phyloP scores from a whole-genome alignment of 805 yeast genomes.

The Suhomyces sp. region DNA sequence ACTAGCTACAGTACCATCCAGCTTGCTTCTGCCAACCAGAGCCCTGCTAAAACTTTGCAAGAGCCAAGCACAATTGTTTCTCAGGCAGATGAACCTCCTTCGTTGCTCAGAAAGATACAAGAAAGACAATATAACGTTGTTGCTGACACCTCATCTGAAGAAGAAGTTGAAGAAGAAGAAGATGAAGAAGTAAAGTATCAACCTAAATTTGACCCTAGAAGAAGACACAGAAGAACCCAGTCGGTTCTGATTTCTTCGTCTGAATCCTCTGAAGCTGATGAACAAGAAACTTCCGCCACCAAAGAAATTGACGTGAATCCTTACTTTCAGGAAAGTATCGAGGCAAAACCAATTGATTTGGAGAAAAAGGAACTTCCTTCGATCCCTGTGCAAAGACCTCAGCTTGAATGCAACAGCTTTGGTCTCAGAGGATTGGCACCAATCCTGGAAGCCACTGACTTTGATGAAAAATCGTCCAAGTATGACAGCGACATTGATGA shows the following conservation, averaged over 20 bases:
- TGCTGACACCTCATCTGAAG: slow-evolving; percentile 11
- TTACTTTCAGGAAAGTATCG: slow-evolving; percentile 15
- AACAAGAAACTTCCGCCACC: slow-evolving; percentile 7
- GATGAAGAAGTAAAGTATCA: slow-evolving; percentile 1
- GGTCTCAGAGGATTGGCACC: slow-evolving; percentile 36
- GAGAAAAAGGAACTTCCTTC: slow-evolving; percentile 11
- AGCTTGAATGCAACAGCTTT: slow-evolving; percentile 25
- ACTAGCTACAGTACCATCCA: slow-evolving; percentile 16
- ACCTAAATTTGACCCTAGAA: slow-evolving; percentile 16
- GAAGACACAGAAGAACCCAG: slow-evolving; percentile 16
- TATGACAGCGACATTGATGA: slow-evolving; percentile 27
- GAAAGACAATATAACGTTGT: slow-evolving; percentile 6
- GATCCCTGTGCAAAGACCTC: slow-evolving; percentile 6
- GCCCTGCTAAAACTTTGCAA: slow-evolving; percentile 2
- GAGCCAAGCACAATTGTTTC: slow-evolving; percentile 8
- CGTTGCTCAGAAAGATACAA: slow-evolving; percentile 10
- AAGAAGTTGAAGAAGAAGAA: slow-evolving; percentile 5
- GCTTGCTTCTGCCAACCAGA: slow-evolving; percentile 9
- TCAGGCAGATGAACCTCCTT: slow-evolving; percentile 4
- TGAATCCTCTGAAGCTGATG: slow-evolving; percentile 15
- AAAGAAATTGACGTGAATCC: slow-evolving; percentile 5
- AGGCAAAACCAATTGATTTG: slow-evolving; percentile 1
- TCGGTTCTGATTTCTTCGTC: slow-evolving; percentile 16
- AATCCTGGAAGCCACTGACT: slow-evolving; percentile 32
- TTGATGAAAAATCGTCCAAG: slow-evolving; percentile 30